A percentile compares a stretch with the other conserved stretches of the same genome.
These are phyloP conservation scores for Pulicaria dysenterica DNA, from an alignment of 129 eudicot genomes.

Conservation along the genomic window DNA sequence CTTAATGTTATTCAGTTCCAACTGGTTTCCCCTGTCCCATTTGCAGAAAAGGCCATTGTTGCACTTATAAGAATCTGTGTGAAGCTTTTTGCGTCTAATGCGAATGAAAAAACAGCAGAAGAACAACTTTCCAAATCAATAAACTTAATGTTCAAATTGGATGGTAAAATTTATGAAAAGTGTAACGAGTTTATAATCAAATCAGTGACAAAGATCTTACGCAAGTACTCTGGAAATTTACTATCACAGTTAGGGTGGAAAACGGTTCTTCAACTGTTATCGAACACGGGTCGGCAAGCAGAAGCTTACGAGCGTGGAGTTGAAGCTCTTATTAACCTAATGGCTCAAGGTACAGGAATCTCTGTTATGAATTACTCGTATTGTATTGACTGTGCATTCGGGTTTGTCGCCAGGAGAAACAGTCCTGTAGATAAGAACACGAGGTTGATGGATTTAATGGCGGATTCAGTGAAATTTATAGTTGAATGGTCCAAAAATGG, in stretches of 20 bases:
- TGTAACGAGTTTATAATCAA: constrained; percentile 64
- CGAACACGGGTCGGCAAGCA: constrained; percentile 65
- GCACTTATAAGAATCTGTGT: constrained; percentile 57
- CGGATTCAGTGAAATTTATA: constrained; percentile 61
- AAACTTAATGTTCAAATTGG: constrained; percentile 81
- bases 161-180: constrained; percentile 73
- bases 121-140: constrained; percentile 77
- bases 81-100: constrained; percentile 50
- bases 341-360: constrained; percentile 52
- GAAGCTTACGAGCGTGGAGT: constrained; percentile 76
- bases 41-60: constrained; percentile 73
- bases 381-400: constrained; percentile 79
- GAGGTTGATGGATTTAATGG: constrained; percentile 75
- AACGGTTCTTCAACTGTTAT: constrained; percentile 62
- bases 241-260: constrained; percentile 76
- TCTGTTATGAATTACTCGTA: constrained; percentile 50
- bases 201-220: constrained; percentile 48
- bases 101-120: constrained; percentile 53
- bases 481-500: constrained; percentile 62
- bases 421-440: constrained; percentile 74
- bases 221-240: constrained; percentile 52
- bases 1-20: constrained; percentile 71
- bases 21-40: constrained; percentile 71
- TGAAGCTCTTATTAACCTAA: constrained; percentile 48
- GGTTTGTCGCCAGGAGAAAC: constrained; percentile 69